Evolutionary conservation across 1,139 yeast genomes (phyloP).

Genomic region (Wickerhamomyces sp.): DNA sequence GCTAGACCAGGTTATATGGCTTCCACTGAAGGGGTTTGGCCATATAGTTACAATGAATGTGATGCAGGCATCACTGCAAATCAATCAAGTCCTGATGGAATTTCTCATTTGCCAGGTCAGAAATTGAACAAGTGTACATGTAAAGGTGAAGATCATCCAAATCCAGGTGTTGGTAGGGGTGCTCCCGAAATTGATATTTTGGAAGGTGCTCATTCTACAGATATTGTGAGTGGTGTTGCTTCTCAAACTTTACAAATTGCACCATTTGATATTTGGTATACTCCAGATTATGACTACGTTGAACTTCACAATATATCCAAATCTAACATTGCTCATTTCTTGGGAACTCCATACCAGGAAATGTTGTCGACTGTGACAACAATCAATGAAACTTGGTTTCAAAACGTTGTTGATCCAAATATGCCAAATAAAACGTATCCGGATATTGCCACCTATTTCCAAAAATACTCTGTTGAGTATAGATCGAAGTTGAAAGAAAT

Average conservation of each 20-base stretch:
- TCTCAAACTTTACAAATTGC: constrained; percentile 60
- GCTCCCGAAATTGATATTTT: constrained; percentile 62
- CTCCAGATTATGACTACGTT: constrained; percentile 50
- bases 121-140: constrained; percentile 52
- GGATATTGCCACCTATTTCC: constrained; percentile 30
- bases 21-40: constrained; percentile 64
- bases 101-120: constrained; percentile 56
- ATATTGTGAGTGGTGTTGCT: constrained; percentile 40
- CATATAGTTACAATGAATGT: constrained; percentile 53
- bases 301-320: constrained; percentile 42
- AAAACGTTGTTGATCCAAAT: constrained; percentile 35
- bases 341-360: constrained; percentile 61
- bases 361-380: constrained; percentile 52
- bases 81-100: constrained; percentile 59
- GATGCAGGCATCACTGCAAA: constrained; percentile 65
- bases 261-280: constrained; percentile 60
- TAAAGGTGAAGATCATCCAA: constrained; percentile 53
- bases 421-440: constrained; percentile 1
- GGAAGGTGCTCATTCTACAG: constrained; percentile 51
- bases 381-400: constrained; percentile 52
- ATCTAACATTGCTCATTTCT: constrained; percentile 48
- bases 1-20: constrained; percentile 62
- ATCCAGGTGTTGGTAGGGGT: constrained; percentile 54
- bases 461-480: constrained; percentile 51
- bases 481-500: constrained; percentile 34